These are phyloP conservation scores for Fusarium temperatum DNA, from an alignment of 2,329 filamentous ascomycete species.

Conservation along the genomic window DNA sequence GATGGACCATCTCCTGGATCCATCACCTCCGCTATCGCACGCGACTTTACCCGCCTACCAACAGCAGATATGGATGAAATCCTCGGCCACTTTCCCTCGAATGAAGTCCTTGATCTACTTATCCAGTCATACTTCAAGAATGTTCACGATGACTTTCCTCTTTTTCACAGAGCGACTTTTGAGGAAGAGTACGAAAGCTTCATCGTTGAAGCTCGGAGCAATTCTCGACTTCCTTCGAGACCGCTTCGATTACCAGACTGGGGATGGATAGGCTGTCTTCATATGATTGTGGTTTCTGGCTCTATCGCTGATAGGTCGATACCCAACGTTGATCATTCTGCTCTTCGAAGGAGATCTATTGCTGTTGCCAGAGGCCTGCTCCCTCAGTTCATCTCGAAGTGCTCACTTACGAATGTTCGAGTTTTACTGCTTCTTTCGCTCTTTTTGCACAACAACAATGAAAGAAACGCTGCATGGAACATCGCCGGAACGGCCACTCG, in stretches of 20 bases:
- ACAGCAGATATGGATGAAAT: slow-evolving; percentile 43
- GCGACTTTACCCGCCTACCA: slow-evolving; percentile 42
- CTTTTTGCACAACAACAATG: slow-evolving; percentile 51
- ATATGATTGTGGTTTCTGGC: slow-evolving; percentile 51
- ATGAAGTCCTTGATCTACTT: slow-evolving; percentile 43
- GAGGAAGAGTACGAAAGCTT: slow-evolving; percentile 47
- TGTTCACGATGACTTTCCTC: slow-evolving; percentile 49
- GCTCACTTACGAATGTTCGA: slow-evolving; percentile 22
- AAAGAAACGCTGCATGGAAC: slow-evolving; percentile 51
- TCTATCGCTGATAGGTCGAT: slow-evolving; percentile 43
- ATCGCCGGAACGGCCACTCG: slow-evolving; percentile 46
- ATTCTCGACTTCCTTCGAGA: neutral
- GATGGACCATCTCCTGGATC: slow-evolving; percentile 40
- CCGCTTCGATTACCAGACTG: slow-evolving; percentile 38
- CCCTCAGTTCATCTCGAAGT: slow-evolving; percentile 32
- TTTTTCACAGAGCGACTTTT: slow-evolving; percentile 49
- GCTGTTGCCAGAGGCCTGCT: slow-evolving; percentile 4
- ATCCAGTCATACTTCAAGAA: slow-evolving; percentile 48
- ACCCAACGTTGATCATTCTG: slow-evolving; percentile 40
- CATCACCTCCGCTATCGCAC: slow-evolving; percentile 41
- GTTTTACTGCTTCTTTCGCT: slow-evolving; percentile 35
- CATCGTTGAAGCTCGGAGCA: slow-evolving; percentile 32
- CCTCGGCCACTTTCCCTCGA: slow-evolving; percentile 40
- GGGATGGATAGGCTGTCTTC: slow-evolving; percentile 49
- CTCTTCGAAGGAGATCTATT: slow-evolving; percentile 34